Evolutionary conservation across 2,329 filamentous ascomycete genomes (phyloP).

Genomic region (Westerdykella aurantiaca): DNA sequence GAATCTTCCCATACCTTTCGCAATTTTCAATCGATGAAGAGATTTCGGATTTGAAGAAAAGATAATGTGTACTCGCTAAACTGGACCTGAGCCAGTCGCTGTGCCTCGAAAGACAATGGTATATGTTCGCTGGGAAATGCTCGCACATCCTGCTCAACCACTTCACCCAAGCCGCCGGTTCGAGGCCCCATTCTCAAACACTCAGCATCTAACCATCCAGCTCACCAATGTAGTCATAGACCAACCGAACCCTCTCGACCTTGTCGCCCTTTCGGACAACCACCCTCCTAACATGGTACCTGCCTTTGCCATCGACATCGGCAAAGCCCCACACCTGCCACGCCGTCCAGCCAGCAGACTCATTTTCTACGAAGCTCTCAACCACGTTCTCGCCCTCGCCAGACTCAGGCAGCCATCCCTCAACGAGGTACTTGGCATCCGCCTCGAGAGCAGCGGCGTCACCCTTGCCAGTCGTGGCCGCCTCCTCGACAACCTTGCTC

Average conservation of each 20-base stretch:
- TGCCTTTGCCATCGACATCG: constrained; percentile 15
- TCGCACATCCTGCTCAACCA: too few species aligned
- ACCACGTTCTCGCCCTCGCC: constrained; percentile 27
- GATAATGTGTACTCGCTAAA: too few species aligned
- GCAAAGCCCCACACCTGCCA: constrained; percentile 26
- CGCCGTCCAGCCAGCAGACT: constrained; percentile 32
- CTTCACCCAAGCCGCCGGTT: too few species aligned
- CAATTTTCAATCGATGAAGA: too few species aligned
- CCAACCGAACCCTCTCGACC: constrained; percentile 25
- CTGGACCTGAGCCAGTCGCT: too few species aligned
- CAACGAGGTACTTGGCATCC: constrained; percentile 19
- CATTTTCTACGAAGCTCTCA: constrained; percentile 31
- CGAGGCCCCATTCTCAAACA: too few species aligned
- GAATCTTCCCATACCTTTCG: too few species aligned
- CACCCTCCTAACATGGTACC: constrained; percentile 25
- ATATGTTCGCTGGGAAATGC: too few species aligned
- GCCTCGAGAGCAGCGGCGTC: constrained; percentile 11
- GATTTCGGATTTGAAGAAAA: too few species aligned
- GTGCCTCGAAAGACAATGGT: too few species aligned
- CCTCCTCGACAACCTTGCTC: constrained; percentile 17
- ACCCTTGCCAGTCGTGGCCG: constrained; percentile 13
- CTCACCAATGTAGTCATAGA: constrained; percentile 32
- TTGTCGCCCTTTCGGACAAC: constrained; percentile 29
- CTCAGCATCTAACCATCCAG: constrained; percentile 5
- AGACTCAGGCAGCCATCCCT: constrained; percentile 28